These are phyloP conservation scores for Tillandsia fasciculata DNA, from an alignment of 176 grass and related monocot species.

Conservation along the genomic window DNA sequence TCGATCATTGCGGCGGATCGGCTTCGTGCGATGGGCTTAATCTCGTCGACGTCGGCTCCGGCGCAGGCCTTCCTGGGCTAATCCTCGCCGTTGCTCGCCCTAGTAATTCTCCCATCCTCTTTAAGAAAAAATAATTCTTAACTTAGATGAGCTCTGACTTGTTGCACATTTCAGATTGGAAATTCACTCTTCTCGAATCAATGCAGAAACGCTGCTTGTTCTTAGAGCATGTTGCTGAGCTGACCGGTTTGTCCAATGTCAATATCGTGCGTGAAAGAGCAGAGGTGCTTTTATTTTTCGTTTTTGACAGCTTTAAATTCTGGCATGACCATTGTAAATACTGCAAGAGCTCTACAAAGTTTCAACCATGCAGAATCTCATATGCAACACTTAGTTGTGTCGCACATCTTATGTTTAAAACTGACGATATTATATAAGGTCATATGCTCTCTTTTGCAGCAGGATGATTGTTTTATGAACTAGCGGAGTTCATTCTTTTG, in stretches of 20 bases:
- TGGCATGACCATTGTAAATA: too few relatives aligned
- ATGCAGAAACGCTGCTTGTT: constrained; percentile 66
- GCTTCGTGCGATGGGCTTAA: constrained; percentile 26
- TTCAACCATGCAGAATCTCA: too few relatives aligned
- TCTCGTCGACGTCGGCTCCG: constrained; percentile 75
- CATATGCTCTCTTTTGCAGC: too few relatives aligned
- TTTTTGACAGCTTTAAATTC: background rate
- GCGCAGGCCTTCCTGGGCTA: constrained; percentile 52
- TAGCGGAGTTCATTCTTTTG: too few relatives aligned
- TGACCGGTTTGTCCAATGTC: constrained; percentile 66
- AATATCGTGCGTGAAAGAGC: constrained; percentile 67
- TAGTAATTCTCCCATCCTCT: constrained; percentile 10
- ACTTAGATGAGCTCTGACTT: too few relatives aligned
- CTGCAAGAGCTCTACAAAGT: too few relatives aligned
- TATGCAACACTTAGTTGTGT: too few relatives aligned
- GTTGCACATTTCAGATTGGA: constrained; percentile 44
- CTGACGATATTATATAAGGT: too few relatives aligned
- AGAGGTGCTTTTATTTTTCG: constrained; percentile 47
- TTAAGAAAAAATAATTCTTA: too few relatives aligned
- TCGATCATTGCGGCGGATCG: constrained; percentile 10
- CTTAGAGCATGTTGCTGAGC: constrained; percentile 54
- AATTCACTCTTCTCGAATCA: constrained; percentile 66
- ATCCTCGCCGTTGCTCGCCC: constrained; percentile 79
- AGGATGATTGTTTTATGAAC: too few relatives aligned
- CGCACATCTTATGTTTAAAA: too few relatives aligned